Percentiles rank a stretch among this genome's conserved stretches.
Evolutionary conservation across 176 grass and related monocot genomes (phyloP).

Genomic region (Secale cereale): DNA sequence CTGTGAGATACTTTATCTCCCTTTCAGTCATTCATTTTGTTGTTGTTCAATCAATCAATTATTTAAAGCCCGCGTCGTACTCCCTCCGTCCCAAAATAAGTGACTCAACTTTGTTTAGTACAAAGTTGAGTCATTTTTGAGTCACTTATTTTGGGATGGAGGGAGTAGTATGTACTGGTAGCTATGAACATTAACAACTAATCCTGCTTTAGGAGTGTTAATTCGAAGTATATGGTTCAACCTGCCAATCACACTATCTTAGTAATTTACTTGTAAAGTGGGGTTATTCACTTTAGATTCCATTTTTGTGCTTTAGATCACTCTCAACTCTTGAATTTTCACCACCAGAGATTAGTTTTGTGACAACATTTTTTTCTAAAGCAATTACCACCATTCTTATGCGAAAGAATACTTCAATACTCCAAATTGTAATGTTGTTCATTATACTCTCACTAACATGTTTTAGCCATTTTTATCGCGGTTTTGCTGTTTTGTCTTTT

Average conservation of each 20-base stretch:
- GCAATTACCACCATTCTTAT: not conserved
- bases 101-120: too few relatives aligned
- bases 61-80: not conserved
- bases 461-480: not conserved
- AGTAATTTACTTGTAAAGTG: not conserved
- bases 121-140: too few relatives aligned
- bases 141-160: too few relatives aligned
- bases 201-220: not conserved
- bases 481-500: not conserved
- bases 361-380: not conserved
- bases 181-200: not conserved
- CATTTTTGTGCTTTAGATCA: not conserved
- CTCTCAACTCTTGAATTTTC: not conserved
- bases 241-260: not conserved
- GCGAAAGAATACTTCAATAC: not conserved
- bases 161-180: not conserved
- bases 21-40: not conserved
- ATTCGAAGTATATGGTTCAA: not conserved
- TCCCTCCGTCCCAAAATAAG: too few relatives aligned
- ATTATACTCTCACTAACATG: not conserved
- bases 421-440: constrained; percentile 21
- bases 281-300: not conserved
- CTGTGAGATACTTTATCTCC: constrained; percentile 61
- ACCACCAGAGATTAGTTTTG: not conserved
- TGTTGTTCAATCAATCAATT: constrained; percentile 1